Percentiles rank a stretch among this genome's conserved stretches.
Conservation (phyloP, 148 eudicot species). For the Rhododendron molle region DNA sequence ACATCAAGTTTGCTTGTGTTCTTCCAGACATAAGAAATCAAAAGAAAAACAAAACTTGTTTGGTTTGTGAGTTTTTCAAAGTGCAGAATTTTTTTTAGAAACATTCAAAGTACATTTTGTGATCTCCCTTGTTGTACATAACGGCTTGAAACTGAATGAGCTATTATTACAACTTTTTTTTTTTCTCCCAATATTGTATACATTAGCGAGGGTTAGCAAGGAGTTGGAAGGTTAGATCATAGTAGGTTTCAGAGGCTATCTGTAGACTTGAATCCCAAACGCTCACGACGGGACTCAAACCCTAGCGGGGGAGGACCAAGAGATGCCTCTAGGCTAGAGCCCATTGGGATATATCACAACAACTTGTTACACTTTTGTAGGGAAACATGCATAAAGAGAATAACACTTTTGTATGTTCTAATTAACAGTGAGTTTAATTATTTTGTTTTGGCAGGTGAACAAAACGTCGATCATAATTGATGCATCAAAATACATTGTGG, state of each 20-base stretch:
- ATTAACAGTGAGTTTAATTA: not conserved
- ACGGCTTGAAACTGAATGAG: not conserved
- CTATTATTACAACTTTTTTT: not conserved
- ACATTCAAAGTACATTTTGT: not conserved
- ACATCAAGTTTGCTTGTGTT: no score
- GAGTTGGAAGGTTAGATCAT: no score
- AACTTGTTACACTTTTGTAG: not conserved
- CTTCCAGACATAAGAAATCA: not conserved
- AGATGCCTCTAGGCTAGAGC: no score
- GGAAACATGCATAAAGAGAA: not conserved
- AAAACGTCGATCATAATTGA: slow-evolving; percentile 66
- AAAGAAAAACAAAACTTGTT: not conserved
- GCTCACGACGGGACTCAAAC: no score
- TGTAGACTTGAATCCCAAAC: no score
- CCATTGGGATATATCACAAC: no score
- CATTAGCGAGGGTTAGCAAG: no score
- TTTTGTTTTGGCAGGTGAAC: slow-evolving; percentile 32
- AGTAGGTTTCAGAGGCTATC: no score
- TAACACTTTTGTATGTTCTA: not conserved
- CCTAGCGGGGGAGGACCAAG: no score
- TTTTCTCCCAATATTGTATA: no score
- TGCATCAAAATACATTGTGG: slow-evolving; percentile 79
- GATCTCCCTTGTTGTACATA: not conserved
- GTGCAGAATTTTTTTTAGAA: not conserved
- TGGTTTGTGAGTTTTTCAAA: not conserved